Evolutionary conservation across 2,329 filamentous ascomycete species (phyloP), one percentile per base, ranked within the genome.

Genomic region (Teratosphaeria zuluensis): DNA sequence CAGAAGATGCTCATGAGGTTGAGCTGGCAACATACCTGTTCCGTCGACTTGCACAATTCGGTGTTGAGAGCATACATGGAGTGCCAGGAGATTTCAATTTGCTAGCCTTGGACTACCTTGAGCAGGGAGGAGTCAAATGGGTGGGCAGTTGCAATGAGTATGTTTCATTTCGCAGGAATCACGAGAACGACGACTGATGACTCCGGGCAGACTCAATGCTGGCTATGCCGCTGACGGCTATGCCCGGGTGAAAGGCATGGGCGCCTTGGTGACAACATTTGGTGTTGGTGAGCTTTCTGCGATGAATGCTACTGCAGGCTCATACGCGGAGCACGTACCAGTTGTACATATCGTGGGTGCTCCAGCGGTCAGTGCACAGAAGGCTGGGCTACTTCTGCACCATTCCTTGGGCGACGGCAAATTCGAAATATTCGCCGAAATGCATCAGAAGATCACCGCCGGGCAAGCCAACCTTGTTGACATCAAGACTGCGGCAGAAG

Each of bases 391-490:
- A 53, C 69, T 77, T 3, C 69, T 79, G 14, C 77, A 79, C 61
- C 77, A 78, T 64, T 77, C 76, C 56, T 61, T 66, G 24, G 76
- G 76, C 51, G 76, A 78, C 66, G 76, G 90, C 60, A 87, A 95
- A 75, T 95, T 89, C 74, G 85, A 88, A 61, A 88, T 90, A 57
- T 95, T 95, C 72, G 81, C 84, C 65, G 83, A 89, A 68, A 95
- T 95, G 87, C 88, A 80, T 70, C 77, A 81, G 53, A 74, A 84
- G 55, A 84, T 95, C 65, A 89, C 89, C 0, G 88, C 85, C 70
- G 83, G 84, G 24, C 79, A 88, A 46, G 84, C 87, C 57, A 85
- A 86, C 66, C 79, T 95, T 58, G 86, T 84, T 69, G 81, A 89
- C 62, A 83, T 87, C 1, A 74, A 80, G 59, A n/a, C 86, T 89